A percentile compares a stretch with the other conserved stretches of the same genome.
phyloP scores from a whole-genome alignment of 2,329 filamentous ascomycete genomes.

The Rosellinia necatrix region DNA sequence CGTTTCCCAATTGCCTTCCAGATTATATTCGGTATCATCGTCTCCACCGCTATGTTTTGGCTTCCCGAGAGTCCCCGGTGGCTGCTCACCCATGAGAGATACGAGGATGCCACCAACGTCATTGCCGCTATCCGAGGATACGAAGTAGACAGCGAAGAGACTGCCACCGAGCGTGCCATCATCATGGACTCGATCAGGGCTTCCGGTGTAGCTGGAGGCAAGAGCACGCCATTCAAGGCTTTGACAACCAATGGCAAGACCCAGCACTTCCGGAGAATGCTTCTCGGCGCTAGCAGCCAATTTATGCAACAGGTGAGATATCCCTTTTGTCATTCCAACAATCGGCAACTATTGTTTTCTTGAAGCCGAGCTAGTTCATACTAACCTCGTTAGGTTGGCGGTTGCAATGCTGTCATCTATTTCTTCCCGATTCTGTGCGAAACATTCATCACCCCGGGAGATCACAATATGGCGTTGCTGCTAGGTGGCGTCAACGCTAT shows the following conservation, averaged over 20 bases:
- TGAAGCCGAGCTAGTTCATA: not conserved
- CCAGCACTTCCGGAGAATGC: slow-evolving; percentile 67
- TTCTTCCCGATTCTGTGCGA: slow-evolving; percentile 65
- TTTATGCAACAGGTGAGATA: slow-evolving; percentile 61
- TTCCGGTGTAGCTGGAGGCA: slow-evolving; percentile 48
- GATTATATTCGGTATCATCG: slow-evolving; percentile 49
- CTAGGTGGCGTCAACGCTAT: slow-evolving; percentile 62
- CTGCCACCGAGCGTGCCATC: slow-evolving; percentile 61
- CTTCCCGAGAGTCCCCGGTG: slow-evolving; percentile 53
- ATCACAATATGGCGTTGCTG: slow-evolving; percentile 54
- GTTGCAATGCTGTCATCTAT: slow-evolving; percentile 63
- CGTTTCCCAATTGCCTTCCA: slow-evolving; percentile 60
- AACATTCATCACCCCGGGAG: slow-evolving; percentile 44
- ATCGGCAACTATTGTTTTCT: not conserved
- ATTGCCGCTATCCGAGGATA: slow-evolving; percentile 45
- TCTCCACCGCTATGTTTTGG: slow-evolving; percentile 49
- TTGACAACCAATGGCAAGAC: slow-evolving; percentile 66
- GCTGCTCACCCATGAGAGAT: slow-evolving; percentile 53
- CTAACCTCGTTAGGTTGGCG: slow-evolving; percentile 45
- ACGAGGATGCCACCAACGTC: slow-evolving; percentile 47
- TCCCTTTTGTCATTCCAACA: not conserved
- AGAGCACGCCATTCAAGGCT: slow-evolving; percentile 54
- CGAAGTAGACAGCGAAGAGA: slow-evolving; percentile 59
- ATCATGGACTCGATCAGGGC: slow-evolving; percentile 67
- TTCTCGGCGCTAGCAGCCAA: slow-evolving; percentile 63